Conservation (phyloP, 2,329 filamentous ascomycete genomes). For the Rasamsonia emersonii region DNA sequence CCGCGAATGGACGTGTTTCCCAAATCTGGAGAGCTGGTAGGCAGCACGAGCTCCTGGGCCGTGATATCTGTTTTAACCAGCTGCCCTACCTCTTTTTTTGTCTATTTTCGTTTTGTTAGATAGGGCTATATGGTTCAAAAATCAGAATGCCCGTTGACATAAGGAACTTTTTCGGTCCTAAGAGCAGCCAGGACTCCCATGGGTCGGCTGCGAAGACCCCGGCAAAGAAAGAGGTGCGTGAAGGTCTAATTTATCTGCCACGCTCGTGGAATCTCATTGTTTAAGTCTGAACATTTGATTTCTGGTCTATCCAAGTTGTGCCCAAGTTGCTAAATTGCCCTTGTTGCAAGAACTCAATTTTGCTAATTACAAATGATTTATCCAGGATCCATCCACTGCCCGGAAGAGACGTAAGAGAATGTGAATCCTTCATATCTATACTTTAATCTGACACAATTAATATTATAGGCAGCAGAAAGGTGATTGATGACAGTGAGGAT, state of each 20-base stretch:
- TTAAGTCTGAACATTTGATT: slow-evolving; percentile 1
- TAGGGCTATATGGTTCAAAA: background rate
- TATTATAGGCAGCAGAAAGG: slow-evolving; percentile 48
- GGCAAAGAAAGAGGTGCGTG: slow-evolving; percentile 35
- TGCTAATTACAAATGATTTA: slow-evolving; percentile 2
- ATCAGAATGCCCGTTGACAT: slow-evolving; percentile 71
- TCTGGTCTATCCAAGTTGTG: slow-evolving; percentile 6
- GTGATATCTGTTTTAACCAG: no score
- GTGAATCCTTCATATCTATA: background rate
- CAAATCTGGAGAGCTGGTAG: no score
- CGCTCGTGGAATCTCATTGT: background rate
- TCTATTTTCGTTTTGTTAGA: background rate
- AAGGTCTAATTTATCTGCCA: slow-evolving; percentile 9
- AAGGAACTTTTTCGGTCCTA: slow-evolving; percentile 78
- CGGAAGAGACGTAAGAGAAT: slow-evolving; percentile 8
- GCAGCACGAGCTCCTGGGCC: no score
- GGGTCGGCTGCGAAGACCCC: slow-evolving; percentile 39
- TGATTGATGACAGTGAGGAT: slow-evolving; percentile 74
- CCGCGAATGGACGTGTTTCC: no score
- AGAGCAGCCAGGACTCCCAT: slow-evolving; percentile 51
- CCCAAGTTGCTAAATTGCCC: no score
- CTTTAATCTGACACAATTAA: slow-evolving; percentile 1
- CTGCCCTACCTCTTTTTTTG: no score
- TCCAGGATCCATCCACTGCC: slow-evolving; percentile 7
- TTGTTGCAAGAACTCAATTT: background rate